Conservation (phyloP, 164 flowering plant species). For the Chimonanthus salicifolius region DNA sequence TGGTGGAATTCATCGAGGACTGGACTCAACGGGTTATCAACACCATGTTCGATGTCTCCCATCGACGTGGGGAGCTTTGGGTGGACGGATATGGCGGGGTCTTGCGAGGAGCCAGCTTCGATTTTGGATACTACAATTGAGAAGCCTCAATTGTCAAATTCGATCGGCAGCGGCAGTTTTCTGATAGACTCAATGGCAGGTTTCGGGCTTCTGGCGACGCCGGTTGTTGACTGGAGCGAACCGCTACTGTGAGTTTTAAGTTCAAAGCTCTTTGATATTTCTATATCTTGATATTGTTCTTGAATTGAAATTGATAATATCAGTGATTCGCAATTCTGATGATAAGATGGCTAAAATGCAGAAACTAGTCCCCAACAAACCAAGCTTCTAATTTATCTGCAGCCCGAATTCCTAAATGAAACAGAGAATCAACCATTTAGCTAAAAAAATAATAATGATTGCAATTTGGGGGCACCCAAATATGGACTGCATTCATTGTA, state of each 20-base stretch:
- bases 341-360: too few species aligned
- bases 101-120: slow-evolving; percentile 10
- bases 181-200: slow-evolving; percentile 10
- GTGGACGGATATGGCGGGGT: slow-evolving; percentile 7
- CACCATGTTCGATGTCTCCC: slow-evolving; percentile 7
- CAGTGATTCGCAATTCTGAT: too few species aligned
- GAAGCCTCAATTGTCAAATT: slow-evolving; percentile 1
- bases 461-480: too few species aligned
- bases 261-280: neutral
- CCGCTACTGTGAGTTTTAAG: slow-evolving; percentile 14
- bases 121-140: neutral
- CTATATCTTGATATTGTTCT: neutral
- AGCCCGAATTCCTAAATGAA: too few species aligned
- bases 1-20: slow-evolving; percentile 7
- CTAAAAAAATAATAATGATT: too few species aligned
- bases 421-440: too few species aligned
- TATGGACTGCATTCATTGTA: too few species aligned
- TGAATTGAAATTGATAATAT: too few species aligned
- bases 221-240: slow-evolving; percentile 13
- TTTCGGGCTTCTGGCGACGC: slow-evolving; percentile 7
- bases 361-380: too few species aligned
- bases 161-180: neutral
- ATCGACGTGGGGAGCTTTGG: slow-evolving; percentile 5
- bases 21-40: neutral
- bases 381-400: too few species aligned